phyloP scores from a whole-genome alignment of 2,329 filamentous ascomycete species.

The Paraphoma sp. region DNA sequence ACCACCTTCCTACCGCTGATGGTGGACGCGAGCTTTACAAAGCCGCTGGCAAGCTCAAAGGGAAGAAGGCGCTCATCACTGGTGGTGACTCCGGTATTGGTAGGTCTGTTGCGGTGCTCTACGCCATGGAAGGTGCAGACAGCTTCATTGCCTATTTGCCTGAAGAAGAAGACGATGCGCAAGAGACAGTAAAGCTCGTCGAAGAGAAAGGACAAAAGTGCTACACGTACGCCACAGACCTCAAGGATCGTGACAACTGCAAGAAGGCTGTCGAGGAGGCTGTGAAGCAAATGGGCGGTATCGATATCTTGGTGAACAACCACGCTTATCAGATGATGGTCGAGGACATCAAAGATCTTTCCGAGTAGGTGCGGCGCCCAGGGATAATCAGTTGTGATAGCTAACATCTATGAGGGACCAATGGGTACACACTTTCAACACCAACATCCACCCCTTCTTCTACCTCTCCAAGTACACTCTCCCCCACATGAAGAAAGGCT shows the following conservation, averaged over 20 bases:
- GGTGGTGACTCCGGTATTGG: slow-evolving; percentile 84
- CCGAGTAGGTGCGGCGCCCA: slow-evolving; percentile 61
- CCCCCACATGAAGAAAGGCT: slow-evolving; percentile 75
- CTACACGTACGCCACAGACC: slow-evolving; percentile 67
- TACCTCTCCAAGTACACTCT: slow-evolving; percentile 80
- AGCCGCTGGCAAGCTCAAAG: slow-evolving; percentile 76
- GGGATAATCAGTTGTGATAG: no score
- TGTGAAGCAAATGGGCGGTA: slow-evolving; percentile 67
- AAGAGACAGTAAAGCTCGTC: slow-evolving; percentile 74
- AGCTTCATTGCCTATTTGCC: slow-evolving; percentile 76
- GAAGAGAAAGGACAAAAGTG: slow-evolving; percentile 72
- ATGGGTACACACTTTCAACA: slow-evolving; percentile 80
- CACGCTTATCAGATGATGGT: slow-evolving; percentile 76
- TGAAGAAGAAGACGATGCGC: slow-evolving; percentile 77
- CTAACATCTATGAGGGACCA: slow-evolving; percentile 64
- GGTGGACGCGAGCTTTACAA: slow-evolving; percentile 75
- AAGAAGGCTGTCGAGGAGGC: slow-evolving; percentile 72
- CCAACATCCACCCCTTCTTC: slow-evolving; percentile 84
- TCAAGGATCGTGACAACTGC: slow-evolving; percentile 72
- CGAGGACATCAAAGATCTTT: slow-evolving; percentile 72
- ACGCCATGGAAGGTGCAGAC: slow-evolving; percentile 81
- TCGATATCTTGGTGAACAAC: slow-evolving; percentile 80
- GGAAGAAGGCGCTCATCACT: slow-evolving; percentile 79
- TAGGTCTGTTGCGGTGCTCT: slow-evolving; percentile 75
- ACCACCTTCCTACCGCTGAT: slow-evolving; percentile 71